Conservation (phyloP, 148 eudicot genomes). For the Camellia granthamiana region DNA sequence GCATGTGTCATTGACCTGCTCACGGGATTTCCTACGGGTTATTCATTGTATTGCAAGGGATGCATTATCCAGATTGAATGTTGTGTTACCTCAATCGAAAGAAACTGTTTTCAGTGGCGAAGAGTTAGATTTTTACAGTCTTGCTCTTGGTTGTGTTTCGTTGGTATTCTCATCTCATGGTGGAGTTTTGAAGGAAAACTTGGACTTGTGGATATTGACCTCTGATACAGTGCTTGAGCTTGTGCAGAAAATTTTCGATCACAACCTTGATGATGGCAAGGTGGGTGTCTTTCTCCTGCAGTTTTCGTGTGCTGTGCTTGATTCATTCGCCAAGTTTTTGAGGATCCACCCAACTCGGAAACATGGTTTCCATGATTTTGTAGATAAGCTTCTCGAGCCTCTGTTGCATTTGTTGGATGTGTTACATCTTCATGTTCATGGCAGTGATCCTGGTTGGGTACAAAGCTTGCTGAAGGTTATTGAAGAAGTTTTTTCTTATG, state of each 20-base stretch:
- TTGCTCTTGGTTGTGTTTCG: constrained; percentile 49
- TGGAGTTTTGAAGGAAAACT: constrained; percentile 60
- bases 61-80: constrained; percentile 28
- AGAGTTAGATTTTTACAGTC: constrained; percentile 35
- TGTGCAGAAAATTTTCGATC: constrained; percentile 31
- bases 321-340: constrained; percentile 78
- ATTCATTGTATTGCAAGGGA: constrained; percentile 50
- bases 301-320: constrained; percentile 59
- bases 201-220: constrained; percentile 67
- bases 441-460: constrained; percentile 20
- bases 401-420: constrained; percentile 51
- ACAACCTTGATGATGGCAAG: constrained; percentile 36
- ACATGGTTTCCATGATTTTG: constrained; percentile 72
- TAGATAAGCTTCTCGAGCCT: constrained; percentile 78
- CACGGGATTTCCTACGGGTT: constrained; percentile 66
- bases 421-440: constrained; percentile 32
- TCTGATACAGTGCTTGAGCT: constrained; percentile 55
- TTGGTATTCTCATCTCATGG: constrained; percentile 59
- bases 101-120: constrained; percentile 22
- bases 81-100: constrained; percentile 13
- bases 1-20: constrained; percentile 44
- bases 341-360: constrained; percentile 72
- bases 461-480: constrained; percentile 38
- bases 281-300: constrained; percentile 38
- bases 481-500: constrained; percentile 68